These are phyloP conservation scores for Ceratorhiza oryzae-sativae DNA, from an alignment of 1,284 basidiomycete genomes.

Conservation along the genomic window DNA sequence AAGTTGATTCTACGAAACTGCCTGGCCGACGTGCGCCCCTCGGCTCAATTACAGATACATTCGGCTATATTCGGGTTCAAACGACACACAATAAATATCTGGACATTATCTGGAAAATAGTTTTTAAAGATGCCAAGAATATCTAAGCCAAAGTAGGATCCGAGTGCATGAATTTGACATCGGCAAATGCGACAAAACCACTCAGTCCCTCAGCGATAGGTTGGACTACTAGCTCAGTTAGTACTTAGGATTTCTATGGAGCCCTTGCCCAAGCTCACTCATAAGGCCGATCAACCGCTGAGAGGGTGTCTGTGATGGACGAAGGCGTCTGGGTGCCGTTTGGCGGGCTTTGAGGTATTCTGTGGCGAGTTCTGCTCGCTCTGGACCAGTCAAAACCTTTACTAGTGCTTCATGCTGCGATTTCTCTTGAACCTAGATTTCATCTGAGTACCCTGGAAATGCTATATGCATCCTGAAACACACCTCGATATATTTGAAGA, in stretches of 20 bases:
- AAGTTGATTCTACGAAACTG: too few species aligned
- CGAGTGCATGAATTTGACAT: neutral
- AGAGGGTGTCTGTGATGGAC: neutral
- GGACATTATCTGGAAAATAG: too few species aligned
- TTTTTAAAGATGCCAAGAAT: too few species aligned
- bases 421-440: constrained; percentile 1
- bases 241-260: neutral
- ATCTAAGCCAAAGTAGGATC: neutral
- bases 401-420: neutral
- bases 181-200: neutral
- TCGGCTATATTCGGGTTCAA: too few species aligned
- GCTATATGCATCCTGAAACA: neutral
- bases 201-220: neutral
- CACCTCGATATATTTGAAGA: neutral
- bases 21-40: too few species aligned
- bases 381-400: neutral
- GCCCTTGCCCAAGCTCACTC: neutral
- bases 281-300: neutral
- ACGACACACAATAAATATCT: too few species aligned
- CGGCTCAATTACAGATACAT: too few species aligned
- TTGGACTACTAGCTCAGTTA: neutral
- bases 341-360: constrained; percentile 6
- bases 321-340: neutral
- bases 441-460: neutral
- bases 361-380: neutral